Percentiles rank a stretch among this genome's conserved stretches.
Conservation (phyloP, 2,329 filamentous ascomycete genomes). For the Colletotrichum lindemuthianum region DNA sequence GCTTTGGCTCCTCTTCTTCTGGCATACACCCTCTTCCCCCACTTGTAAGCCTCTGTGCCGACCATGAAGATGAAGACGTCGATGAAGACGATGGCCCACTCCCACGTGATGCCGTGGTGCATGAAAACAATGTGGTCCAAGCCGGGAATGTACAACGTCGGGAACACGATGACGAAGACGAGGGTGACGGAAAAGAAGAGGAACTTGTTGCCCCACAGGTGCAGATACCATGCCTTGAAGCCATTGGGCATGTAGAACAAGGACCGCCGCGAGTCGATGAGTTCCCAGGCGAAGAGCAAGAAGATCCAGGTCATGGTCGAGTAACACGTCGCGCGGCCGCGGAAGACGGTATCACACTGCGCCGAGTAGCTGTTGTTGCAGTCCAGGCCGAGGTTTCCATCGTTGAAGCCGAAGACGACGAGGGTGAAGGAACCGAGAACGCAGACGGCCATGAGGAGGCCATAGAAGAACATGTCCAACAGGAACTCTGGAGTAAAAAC, state of each 20-base stretch:
- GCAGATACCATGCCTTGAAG: conserved; percentile 71
- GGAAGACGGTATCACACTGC: conserved; percentile 72
- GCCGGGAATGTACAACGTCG: conserved; percentile 67
- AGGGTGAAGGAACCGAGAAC: conserved; percentile 71
- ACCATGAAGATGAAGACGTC: conserved; percentile 63
- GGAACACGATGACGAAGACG: conserved; percentile 61
- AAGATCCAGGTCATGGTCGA: conserved; percentile 81
- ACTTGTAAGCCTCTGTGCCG: conserved; percentile 75
- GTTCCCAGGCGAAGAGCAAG: conserved; percentile 82
- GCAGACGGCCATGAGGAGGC: conserved; percentile 73
- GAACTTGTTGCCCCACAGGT: conserved; percentile 79
- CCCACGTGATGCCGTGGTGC: conserved; percentile 69
- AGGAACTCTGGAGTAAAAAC: conserved; percentile 75
- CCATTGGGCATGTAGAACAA: conserved; percentile 80
- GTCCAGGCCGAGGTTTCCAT: conserved; percentile 61
- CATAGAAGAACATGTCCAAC: conserved; percentile 74
- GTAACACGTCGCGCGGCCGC: conserved; percentile 78
- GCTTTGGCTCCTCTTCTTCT: conserved; percentile 40
- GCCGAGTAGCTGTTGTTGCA: conserved; percentile 69
- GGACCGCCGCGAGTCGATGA: conserved; percentile 75
- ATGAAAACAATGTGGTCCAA: conserved; percentile 69
- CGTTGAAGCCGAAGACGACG: conserved; percentile 70
- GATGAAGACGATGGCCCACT: conserved; percentile 65
- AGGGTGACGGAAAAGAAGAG: conserved; percentile 71
- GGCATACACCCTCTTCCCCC: conserved; percentile 68